Evolutionary conservation across 1,284 basidiomycete genomes (phyloP), one percentile per base, ranked within the genome.

Genomic region (Stygiomarasmius scandens): DNA sequence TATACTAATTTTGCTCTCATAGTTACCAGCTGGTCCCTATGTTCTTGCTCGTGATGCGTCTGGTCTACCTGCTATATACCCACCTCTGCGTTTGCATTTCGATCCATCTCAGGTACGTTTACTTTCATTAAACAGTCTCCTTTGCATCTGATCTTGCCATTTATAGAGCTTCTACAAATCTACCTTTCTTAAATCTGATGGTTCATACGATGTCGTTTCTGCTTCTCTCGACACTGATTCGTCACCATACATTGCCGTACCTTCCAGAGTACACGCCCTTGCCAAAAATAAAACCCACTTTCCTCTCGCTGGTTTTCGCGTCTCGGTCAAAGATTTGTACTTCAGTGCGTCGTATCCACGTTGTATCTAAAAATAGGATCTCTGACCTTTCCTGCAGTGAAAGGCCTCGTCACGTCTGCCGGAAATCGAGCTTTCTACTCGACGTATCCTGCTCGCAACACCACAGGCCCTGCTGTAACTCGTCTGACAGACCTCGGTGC

Each of bases 241-340:
- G 11, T 61, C 60, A 8, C 60, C 57, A 10, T 59, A 49, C 19
- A 61, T 59, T 22, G 58, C 49, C 9, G 51, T 52, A 10, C 58
- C 60, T 20, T 61, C 60, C 14, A 59, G 51, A 16, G n/a, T 53
- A 4, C 44, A 41, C 23, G 27, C 23, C 14, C 29, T 50, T 3
- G 24, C 12, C 80, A 49, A 48, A 11, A 41, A 55, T 24, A 48
- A 32, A 38, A 46, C 52, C 2, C 52, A 54, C 22, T 36, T 49
- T 52, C 53, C 58, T 19, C 46, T 59, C 24, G 58, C 58, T 27
- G 53, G 58, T 11, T 36, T 59, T 34, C 53, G 58, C 29, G 36
- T 59, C 24, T 47, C 47, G 29, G 49, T 59, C 20, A 59, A 59
- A 43, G 58, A 59, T 53, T 41, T 59, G 47, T 59, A 54, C 48